phyloP scores from a whole-genome alignment of 345 rosid species.

The Salix arbutifolia region DNA sequence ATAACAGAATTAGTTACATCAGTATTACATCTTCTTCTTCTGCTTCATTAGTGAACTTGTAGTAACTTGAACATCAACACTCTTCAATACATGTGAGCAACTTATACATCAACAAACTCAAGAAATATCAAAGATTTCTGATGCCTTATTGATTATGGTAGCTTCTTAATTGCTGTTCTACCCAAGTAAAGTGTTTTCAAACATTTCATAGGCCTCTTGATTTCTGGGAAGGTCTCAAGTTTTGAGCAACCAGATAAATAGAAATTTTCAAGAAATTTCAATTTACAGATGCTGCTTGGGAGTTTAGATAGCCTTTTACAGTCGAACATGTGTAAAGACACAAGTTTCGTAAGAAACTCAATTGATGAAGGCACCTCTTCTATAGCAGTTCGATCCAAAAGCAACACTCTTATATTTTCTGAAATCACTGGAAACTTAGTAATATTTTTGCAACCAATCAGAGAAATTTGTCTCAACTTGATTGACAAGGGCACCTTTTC shows the following conservation, averaged over 20 bases:
- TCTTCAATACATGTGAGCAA: too few species aligned
- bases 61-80: too few species aligned
- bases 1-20: too few species aligned
- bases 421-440: background rate
- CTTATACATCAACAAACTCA: too few species aligned
- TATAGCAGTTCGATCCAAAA: background rate
- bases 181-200: background rate
- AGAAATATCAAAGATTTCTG: background rate
- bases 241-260: background rate
- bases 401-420: background rate
- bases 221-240: constrained; percentile 2
- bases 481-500: too few species aligned
- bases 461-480: too few species aligned
- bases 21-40: too few species aligned
- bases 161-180: background rate
- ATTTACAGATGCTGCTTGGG: background rate
- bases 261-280: background rate
- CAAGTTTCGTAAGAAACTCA: background rate
- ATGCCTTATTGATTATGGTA: background rate
- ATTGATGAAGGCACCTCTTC: background rate
- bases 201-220: background rate
- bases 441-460: background rate
- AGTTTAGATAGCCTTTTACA: background rate
- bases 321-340: background rate
- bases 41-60: too few species aligned